These are phyloP conservation scores for Penicillium sp. DNA, from an alignment of 2,329 filamentous ascomycete species.

Conservation along the genomic window DNA sequence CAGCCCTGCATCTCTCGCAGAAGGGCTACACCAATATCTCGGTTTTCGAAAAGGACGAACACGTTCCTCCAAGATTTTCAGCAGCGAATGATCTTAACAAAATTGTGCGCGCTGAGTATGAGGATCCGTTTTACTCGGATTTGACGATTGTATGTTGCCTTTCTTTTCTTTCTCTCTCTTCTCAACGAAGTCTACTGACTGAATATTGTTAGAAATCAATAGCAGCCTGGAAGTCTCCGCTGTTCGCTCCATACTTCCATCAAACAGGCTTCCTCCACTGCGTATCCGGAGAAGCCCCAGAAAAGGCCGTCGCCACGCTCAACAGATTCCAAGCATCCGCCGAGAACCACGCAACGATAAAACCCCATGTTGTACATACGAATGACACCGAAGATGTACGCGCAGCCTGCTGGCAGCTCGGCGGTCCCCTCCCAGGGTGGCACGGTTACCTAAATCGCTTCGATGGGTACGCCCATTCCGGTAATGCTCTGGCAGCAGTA, in stretches of 20 bases:
- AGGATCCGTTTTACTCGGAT: slow-evolving; percentile 62
- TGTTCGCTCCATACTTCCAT: slow-evolving; percentile 60
- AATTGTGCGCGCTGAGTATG: slow-evolving; percentile 64
- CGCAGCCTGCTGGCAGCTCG: slow-evolving; percentile 54
- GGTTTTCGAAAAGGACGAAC: slow-evolving; percentile 52
- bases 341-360: slow-evolving; percentile 41
- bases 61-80: slow-evolving; percentile 56
- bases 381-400: slow-evolving; percentile 46
- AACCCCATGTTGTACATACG: slow-evolving; percentile 46
- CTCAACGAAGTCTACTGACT: neutral
- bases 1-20: slow-evolving; percentile 52
- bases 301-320: slow-evolving; percentile 55
- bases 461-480: slow-evolving; percentile 63
- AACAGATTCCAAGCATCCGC: slow-evolving; percentile 47
- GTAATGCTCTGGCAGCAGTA: slow-evolving; percentile 55
- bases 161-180: neutral
- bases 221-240: slow-evolving; percentile 57
- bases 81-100: slow-evolving; percentile 67
- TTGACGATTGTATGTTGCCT: slow-evolving; percentile 53
- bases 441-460: slow-evolving; percentile 63
- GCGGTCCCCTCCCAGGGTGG: slow-evolving; percentile 58
- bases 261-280: slow-evolving; percentile 58
- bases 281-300: slow-evolving; percentile 53
- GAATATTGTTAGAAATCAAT: slow-evolving; percentile 52
- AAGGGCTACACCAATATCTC: slow-evolving; percentile 54